Evolutionary conservation across 1,284 basidiomycete genomes (phyloP), one percentile per base, ranked within the genome.

Genomic region (Cystodermella granulosa): DNA sequence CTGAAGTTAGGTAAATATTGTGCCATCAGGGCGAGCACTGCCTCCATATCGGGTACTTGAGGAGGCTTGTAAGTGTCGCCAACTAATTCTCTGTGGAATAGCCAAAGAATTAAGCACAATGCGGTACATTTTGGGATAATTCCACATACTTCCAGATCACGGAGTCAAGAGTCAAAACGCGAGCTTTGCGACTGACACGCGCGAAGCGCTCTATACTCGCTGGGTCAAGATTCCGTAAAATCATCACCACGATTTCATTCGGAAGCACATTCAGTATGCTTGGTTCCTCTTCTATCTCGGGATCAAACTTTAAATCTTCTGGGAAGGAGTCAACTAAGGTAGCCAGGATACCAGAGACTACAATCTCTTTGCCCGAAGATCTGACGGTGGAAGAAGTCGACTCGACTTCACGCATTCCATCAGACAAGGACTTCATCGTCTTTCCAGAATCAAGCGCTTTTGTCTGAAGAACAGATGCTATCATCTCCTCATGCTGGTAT

Each of bases 201-300:
- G 79, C 90, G 55, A 94, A 91, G 5, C 84, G 74, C 63, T 91
- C 90, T 21, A 94, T 68, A n/a, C 79, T 65, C 1, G 75, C 73
- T 1, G 79, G 70, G 57, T 91, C 84, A 38, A 85, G 67, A 39
- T 66, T 68, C 26, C 74, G 68, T n/a, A 93, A 64, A 47, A 92
- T 74, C 34, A 74, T 63, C 31, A 90, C 67, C 24, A 94, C 57
- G 4, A 94, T 58, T 60, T 95, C 91, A 39, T 86, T 79, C 1
- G 91, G 91, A 4, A 94, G 63, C 0, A 58, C 57, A 36, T 75
- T 72, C 23, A 94, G 61, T 6, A 77, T 74, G 0, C 79, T 63
- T 3, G 75, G 74, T 45, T 77, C 69, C 35, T 68, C 69, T 56
- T 89, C 85, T 45, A 85, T 76, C 55, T 86, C 83, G 0, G 84